Evolutionary conservation across 2,329 filamentous ascomycete genomes (phyloP).

Genomic region (Plenodomus tracheiphilus): DNA sequence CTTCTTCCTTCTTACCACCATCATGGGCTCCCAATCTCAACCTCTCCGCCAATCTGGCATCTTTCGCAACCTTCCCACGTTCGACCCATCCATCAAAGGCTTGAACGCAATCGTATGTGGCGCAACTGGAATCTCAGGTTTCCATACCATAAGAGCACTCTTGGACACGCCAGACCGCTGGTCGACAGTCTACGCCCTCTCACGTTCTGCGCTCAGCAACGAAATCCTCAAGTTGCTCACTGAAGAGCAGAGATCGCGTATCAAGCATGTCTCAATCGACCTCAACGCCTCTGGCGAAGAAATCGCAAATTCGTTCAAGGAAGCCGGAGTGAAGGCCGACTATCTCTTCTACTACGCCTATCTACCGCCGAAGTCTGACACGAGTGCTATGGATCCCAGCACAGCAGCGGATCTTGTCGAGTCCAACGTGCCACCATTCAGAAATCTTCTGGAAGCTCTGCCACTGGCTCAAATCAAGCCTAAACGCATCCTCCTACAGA

Average conservation of each 20-base stretch:
- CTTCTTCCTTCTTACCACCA: background rate
- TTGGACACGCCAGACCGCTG: constrained; percentile 12
- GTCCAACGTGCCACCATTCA: constrained; percentile 12
- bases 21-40: constrained; percentile 8
- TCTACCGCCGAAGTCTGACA: constrained; percentile 7
- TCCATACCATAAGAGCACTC: constrained; percentile 8
- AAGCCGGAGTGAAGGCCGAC: constrained; percentile 1
- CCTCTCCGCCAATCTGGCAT: constrained; percentile 15
- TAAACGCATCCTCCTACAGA: constrained; percentile 15
- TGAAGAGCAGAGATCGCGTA: constrained; percentile 8
- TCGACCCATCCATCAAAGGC: constrained; percentile 4
- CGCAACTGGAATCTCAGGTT: constrained; percentile 18
- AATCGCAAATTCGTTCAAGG: constrained; percentile 8
- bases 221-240: constrained; percentile 7
- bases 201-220: constrained; percentile 5
- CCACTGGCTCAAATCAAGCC: constrained; percentile 8
- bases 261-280: constrained; percentile 16
- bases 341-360: constrained; percentile 21
- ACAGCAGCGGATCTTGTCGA: constrained; percentile 8
- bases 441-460: constrained; percentile 9
- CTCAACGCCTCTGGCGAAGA: constrained; percentile 5
- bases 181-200: constrained; percentile 14
- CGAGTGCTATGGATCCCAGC: constrained; percentile 7
- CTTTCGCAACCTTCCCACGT: constrained; percentile 17
- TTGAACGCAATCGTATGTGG: constrained; percentile 16